Base-by-base conservation (phyloP, 164 flowering plant species). In the Tetrastigma voinierianum region DNA sequence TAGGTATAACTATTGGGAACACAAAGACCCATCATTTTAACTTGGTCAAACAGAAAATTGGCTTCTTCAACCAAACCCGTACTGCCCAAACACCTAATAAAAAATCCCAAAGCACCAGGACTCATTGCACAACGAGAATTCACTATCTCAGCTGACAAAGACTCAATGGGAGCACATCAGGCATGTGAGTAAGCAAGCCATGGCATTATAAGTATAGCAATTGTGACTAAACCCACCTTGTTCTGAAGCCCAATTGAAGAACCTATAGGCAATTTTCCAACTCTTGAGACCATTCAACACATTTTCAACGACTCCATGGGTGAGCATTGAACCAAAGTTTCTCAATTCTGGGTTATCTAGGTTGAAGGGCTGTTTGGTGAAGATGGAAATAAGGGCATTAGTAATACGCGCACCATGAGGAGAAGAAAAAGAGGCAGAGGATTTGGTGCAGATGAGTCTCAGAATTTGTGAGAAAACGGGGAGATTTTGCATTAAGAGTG, bases 101-200 rank as follows among this genome's bases (percentile, higher is more conserved):
- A 76, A 63, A 77, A 87, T 12, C 97, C 97, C 72, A 89, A 74
- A 14, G 96, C 90, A 16, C 96, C 92, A 0, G 98, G 82, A 17
- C 78, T 77, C 87, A 87, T 82, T 6, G 32, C 52, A 67, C 88
- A 86, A 17, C 70, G 55, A 0, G 78, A 75, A 58, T 70, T 75
- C 57, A 83, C 68, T 14, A 88, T 46, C 46, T 86, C 85, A 13
- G 18, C 12, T 1, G 74, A 85, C 20, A 93, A 68, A 61, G 51
- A 64, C 61, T 80, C 75, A 93, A 72, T 59, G 69, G 64, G 71
- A n/a, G n/a, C n/a, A n/a, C n/a, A n/a, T n/a, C n/a, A n/a, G n/a
- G 83, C 88, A 74, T 72, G 70, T 67, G 90, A 84, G n/a, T 46
- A 90, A 86, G 69, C 86, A 75, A 0, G 80, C 94, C 92, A 93